Evolutionary conservation across 2,329 filamentous ascomycete genomes (phyloP).

Genomic region (Aspergillus tamarii): DNA sequence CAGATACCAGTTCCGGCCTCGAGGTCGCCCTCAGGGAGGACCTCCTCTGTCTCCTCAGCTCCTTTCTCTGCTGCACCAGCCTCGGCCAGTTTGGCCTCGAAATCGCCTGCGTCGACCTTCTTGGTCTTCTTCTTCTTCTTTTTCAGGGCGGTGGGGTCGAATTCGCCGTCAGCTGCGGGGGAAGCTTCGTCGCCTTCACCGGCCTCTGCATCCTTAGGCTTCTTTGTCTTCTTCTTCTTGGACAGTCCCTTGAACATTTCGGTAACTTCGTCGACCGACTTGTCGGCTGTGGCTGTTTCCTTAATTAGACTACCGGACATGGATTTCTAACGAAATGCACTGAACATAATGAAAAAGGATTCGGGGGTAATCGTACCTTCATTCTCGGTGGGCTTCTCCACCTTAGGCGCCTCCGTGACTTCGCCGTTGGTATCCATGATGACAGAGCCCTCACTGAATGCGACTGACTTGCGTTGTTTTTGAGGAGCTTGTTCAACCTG

Average conservation of each 20-base stretch:
- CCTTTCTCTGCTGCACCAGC: slow-evolving; percentile 63
- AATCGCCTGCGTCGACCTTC: slow-evolving; percentile 65
- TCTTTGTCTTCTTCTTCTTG: slow-evolving; percentile 73
- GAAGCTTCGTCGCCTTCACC: slow-evolving; percentile 55
- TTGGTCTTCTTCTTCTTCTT: slow-evolving; percentile 78
- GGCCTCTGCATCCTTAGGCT: slow-evolving; percentile 59
- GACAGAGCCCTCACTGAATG: slow-evolving; percentile 84
- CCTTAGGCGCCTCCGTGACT: slow-evolving; percentile 71
- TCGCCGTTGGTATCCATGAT: slow-evolving; percentile 89
- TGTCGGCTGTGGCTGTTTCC: slow-evolving; percentile 48
- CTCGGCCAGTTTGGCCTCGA: slow-evolving; percentile 68
- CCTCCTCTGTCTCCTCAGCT: slow-evolving; percentile 58
- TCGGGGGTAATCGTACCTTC: slow-evolving; percentile 28
- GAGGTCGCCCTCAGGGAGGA: slow-evolving; percentile 73
- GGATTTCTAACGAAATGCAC: background rate
- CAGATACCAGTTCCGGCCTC: slow-evolving; percentile 88
- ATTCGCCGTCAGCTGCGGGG: slow-evolving; percentile 59
- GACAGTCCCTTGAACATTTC: slow-evolving; percentile 69
- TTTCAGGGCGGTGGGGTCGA: slow-evolving; percentile 69
- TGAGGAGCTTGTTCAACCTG: slow-evolving; percentile 54
- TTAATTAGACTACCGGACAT: slow-evolving; percentile 5
- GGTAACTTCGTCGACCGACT: slow-evolving; percentile 67
- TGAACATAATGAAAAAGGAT: background rate
- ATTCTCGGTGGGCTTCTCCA: slow-evolving; percentile 67
- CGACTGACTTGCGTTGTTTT: slow-evolving; percentile 88